phyloP scores from a whole-genome alignment of 305 asterid genomes.

The Rubia balearica region DNA sequence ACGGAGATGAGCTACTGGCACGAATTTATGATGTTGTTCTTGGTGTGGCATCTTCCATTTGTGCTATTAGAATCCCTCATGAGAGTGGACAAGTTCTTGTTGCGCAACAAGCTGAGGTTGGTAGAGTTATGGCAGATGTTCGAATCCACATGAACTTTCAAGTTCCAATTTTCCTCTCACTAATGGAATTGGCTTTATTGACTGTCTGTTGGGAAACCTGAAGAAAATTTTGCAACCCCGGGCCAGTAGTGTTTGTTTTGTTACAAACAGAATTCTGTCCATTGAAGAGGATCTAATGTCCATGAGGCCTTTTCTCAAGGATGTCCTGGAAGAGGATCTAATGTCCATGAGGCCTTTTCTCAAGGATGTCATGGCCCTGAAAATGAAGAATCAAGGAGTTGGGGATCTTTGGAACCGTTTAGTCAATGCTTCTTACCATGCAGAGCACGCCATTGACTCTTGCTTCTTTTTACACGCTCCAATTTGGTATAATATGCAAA shows the following conservation, averaged over 20 bases:
- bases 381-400: not conserved
- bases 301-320: too few relatives aligned
- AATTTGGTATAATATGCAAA: slow-evolving; percentile 1
- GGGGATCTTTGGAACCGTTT: slow-evolving; percentile 3
- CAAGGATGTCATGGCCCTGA: not conserved
- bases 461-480: not conserved
- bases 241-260: not conserved
- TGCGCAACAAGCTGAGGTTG: not conserved
- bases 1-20: not conserved
- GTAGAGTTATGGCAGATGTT: not conserved
- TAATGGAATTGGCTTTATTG: slow-evolving; percentile 15
- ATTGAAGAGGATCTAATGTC: too few relatives aligned
- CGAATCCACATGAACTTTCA: not conserved
- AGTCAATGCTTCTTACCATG: slow-evolving; percentile 11
- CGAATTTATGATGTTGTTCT: not conserved
- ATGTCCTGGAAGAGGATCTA: not conserved
- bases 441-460: slow-evolving; percentile 14
- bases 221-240: not conserved
- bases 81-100: not conserved
- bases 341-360: not conserved
- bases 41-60: not conserved
- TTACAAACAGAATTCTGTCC: not conserved
- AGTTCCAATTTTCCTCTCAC: slow-evolving; percentile 13
- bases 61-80: not conserved
- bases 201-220: slow-evolving; percentile 8